Base-by-base conservation (phyloP, 306 rosid species). In the Chamaecrista fasciculata region DNA sequence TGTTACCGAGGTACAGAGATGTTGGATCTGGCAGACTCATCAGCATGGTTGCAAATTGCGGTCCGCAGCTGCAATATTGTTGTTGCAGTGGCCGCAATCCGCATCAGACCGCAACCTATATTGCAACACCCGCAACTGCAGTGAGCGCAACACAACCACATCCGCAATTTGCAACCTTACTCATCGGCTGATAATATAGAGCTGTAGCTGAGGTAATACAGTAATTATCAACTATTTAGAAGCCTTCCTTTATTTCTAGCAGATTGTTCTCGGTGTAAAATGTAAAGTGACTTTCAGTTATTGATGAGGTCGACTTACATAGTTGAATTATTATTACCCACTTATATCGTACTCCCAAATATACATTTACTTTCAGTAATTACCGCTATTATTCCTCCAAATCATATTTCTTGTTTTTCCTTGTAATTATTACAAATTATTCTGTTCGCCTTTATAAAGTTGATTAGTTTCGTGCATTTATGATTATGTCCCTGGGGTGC, bases 1-100 rank as follows among this genome's bases (percentile, higher is more conserved):
- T 60, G 64, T 64, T 34, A 23, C 69, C 40, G 88, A 75, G 70
- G 66, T 65, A 77, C 95, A 82, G 76, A 87, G 85, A 67, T 87
- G 58, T 39, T 29, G 14, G 77, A 78, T 66, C 71, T 67, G 52
- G 61, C 76, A 28, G 83, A 82, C 62, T 76, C 71, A 26, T 60
- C n/a, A n/a, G n/a, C n/a, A n/a, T n/a, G n/a, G n/a, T n/a, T n/a
- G n/a, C n/a, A n/a, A n/a, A n/a, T n/a, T n/a, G n/a, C n/a, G n/a
- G n/a, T n/a, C n/a, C n/a, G n/a, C n/a, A n/a, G n/a, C n/a, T n/a
- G n/a, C n/a, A n/a, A n/a, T n/a, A n/a, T n/a, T n/a, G n/a, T n/a
- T n/a, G n/a, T n/a, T n/a, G n/a, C n/a, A n/a, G n/a, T n/a, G n/a
- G n/a, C n/a, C n/a, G n/a, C n/a, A n/a, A n/a, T n/a, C n/a, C n/a